Conservation (phyloP, 2,329 filamentous ascomycete species). For the Pseudogymnoascus sp. region DNA sequence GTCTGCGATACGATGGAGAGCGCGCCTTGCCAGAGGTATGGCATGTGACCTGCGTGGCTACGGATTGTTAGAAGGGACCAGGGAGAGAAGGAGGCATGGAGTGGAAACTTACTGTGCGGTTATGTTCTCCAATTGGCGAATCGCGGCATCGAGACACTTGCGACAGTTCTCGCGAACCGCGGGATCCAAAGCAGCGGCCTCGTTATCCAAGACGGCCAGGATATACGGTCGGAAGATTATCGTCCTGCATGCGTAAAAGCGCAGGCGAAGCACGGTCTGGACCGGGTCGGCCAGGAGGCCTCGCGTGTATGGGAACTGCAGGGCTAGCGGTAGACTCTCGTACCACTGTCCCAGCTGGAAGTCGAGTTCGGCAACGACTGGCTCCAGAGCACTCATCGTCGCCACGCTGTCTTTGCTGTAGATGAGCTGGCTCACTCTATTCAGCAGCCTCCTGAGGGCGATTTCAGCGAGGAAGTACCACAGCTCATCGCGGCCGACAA, state of each 20-base stretch:
- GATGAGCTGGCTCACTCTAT: conserved; percentile 71
- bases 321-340: conserved; percentile 63
- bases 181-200: conserved; percentile 63
- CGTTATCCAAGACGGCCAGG: conserved; percentile 70
- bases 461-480: conserved; percentile 87
- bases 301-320: conserved; percentile 70
- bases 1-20: conserved; percentile 78
- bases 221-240: conserved; percentile 84
- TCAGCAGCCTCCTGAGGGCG: conserved; percentile 67
- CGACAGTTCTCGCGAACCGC: conserved; percentile 70
- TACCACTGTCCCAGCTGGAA: conserved; percentile 83
- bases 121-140: conserved; percentile 73
- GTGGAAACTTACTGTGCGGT: conserved; percentile 60
- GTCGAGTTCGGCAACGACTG: conserved; percentile 72
- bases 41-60: conserved; percentile 74
- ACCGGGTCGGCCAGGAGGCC: conserved; percentile 63
- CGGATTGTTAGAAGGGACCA: conserved; percentile 19
- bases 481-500: conserved; percentile 65
- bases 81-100: neutral
- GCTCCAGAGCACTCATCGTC: conserved; percentile 66
- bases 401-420: conserved; percentile 68
- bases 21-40: conserved; percentile 79
- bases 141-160: conserved; percentile 72
- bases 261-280: conserved; percentile 69
- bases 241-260: conserved; percentile 79